These are phyloP conservation scores for Trichoderma sp. DNA, from an alignment of 2,329 filamentous ascomycete genomes.

Conservation along the genomic window DNA sequence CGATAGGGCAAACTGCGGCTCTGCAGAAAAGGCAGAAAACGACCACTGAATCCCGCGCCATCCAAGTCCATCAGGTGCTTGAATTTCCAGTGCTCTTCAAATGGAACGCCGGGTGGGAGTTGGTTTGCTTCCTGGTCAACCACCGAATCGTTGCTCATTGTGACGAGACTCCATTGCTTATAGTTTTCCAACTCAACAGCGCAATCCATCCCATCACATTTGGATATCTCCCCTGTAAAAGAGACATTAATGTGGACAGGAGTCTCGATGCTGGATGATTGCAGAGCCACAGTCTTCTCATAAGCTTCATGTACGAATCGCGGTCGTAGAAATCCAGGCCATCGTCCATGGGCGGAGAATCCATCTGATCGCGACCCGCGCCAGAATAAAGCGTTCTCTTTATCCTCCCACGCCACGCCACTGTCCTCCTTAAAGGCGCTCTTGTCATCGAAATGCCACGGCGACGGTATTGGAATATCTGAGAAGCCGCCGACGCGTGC, in stretches of 20 bases:
- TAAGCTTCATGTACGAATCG: slow-evolving; percentile 60
- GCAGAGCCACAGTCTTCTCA: slow-evolving; percentile 31
- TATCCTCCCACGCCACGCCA: slow-evolving; percentile 47
- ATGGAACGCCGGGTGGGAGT: slow-evolving; percentile 16
- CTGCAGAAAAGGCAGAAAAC: slow-evolving; percentile 65
- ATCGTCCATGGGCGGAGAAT: slow-evolving; percentile 34
- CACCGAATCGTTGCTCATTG: neutral
- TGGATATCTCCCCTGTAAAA: slow-evolving; percentile 38
- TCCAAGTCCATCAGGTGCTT: slow-evolving; percentile 72
- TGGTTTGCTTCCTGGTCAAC: neutral
- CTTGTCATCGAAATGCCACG: slow-evolving; percentile 56
- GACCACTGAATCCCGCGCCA: slow-evolving; percentile 62
- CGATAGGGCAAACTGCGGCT: slow-evolving; percentile 67
- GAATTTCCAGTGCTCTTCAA: slow-evolving; percentile 48
- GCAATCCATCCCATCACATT: slow-evolving; percentile 46
- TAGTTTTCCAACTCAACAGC: slow-evolving; percentile 36
- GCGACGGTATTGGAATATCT: slow-evolving; percentile 52
- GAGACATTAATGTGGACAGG: slow-evolving; percentile 34
- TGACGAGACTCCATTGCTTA: slow-evolving; percentile 39
- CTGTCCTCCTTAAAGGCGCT: slow-evolving; percentile 50
- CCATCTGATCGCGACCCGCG: slow-evolving; percentile 58
- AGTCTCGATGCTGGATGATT: slow-evolving; percentile 28
- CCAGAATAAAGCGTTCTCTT: slow-evolving; percentile 52
- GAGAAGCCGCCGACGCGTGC: slow-evolving; percentile 53
- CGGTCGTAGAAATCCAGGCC: slow-evolving; percentile 65